Percentiles rank a stretch among this genome's conserved stretches.
Evolutionary conservation across 2,329 filamentous ascomycete species (phyloP).

Genomic region (Volutella citrinella): DNA sequence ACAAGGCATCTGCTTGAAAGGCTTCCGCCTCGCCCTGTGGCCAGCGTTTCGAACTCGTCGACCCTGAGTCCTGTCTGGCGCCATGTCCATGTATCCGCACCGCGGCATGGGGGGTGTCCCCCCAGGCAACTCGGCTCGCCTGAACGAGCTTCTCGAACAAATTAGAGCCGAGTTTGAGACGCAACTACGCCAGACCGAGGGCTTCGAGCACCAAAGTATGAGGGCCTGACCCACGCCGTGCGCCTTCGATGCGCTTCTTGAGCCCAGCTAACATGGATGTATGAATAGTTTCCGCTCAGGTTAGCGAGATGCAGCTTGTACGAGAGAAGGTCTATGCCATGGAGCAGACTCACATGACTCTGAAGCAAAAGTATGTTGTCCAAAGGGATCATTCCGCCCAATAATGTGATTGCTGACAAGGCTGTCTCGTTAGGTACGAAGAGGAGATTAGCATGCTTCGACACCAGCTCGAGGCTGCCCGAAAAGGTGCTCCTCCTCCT

Average conservation of each 20-base stretch:
- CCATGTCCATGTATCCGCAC: conserved; percentile 85
- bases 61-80: conserved; percentile 19
- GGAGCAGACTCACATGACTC: conserved; percentile 81
- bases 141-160: conserved; percentile 89
- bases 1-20: conserved; percentile 3
- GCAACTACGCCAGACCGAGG: conserved; percentile 75
- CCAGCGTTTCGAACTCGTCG: conserved; percentile 13
- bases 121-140: conserved; percentile 56
- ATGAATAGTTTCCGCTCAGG: conserved; percentile 86
- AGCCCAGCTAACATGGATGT: no score
- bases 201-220: conserved; percentile 93
- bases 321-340: conserved; percentile 90
- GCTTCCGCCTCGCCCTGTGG: conserved; percentile 9
- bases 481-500: conserved; percentile 57
- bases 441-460: conserved; percentile 83
- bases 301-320: conserved; percentile 93
- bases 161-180: conserved; percentile 88
- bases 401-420: no score
- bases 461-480: conserved; percentile 78
- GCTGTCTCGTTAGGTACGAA: conserved; percentile 79
- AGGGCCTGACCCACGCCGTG: no score
- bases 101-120: conserved; percentile 76
- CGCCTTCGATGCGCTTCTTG: conserved; percentile 4
- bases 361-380: conserved; percentile 81
- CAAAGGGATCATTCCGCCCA: no score